These are phyloP conservation scores for Colletotrichum scovillei DNA, from an alignment of 2,329 filamentous ascomycete genomes.

Conservation along the genomic window DNA sequence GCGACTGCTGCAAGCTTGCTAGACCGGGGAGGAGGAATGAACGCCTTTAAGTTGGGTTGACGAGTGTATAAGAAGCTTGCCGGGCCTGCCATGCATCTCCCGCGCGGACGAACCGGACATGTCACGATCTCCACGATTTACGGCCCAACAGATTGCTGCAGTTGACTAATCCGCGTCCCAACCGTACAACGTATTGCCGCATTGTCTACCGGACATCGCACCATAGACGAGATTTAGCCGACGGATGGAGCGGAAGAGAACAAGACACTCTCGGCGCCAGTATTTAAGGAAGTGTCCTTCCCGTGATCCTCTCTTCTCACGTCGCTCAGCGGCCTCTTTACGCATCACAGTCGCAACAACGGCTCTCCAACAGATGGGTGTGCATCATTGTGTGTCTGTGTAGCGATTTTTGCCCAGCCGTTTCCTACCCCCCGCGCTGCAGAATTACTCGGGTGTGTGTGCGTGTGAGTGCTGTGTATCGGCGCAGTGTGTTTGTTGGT, in stretches of 20 bases:
- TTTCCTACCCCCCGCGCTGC: not conserved
- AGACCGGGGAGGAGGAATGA: not conserved
- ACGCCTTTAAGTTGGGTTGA: not conserved
- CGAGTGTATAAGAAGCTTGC: not conserved
- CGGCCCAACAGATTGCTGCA: not conserved
- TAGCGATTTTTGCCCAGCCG: not conserved
- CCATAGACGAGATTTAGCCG: not conserved
- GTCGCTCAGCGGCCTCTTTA: not conserved
- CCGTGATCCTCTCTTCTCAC: not conserved
- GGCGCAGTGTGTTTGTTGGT: not conserved
- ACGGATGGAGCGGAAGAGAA: not conserved
- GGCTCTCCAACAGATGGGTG: constrained; percentile 11
- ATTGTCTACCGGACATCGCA: not conserved
- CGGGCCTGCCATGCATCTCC: not conserved
- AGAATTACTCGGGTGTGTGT: not conserved
- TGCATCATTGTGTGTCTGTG: not conserved
- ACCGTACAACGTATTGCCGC: not conserved
- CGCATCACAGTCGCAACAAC: not conserved
- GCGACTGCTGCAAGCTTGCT: not conserved
- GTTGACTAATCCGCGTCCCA: not conserved
- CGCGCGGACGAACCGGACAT: not conserved
- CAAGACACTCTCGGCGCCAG: not conserved
- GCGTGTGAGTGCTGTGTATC: not conserved
- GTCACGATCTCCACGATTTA: not conserved
- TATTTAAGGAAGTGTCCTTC: not conserved